Evolutionary conservation across 805 yeast species (phyloP).

Genomic region (Saturnispora galanensis): DNA sequence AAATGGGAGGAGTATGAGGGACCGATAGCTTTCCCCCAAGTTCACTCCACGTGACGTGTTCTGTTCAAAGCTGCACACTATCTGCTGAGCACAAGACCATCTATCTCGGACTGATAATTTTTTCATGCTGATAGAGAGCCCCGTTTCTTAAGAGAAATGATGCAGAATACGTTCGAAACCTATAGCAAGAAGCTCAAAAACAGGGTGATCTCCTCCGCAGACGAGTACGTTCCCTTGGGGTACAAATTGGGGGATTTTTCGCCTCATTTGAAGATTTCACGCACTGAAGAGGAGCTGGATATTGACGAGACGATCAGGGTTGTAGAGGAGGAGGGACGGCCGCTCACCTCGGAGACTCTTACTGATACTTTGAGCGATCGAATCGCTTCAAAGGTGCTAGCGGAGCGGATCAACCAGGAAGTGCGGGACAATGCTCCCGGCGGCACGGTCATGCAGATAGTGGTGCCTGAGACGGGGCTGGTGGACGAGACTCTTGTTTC

Average conservation of each 20-base stretch:
- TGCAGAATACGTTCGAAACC: conserved; percentile 1
- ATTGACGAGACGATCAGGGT: conserved; percentile 5
- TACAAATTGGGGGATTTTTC: conserved; percentile 13
- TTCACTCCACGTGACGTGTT: too few relatives aligned
- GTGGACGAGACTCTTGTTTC: conserved; percentile 6
- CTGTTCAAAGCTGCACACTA: too few relatives aligned
- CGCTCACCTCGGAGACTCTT: conserved; percentile 4
- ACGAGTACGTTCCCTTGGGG: conserved; percentile 13
- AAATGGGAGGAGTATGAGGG: not conserved
- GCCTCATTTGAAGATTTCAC: not conserved
- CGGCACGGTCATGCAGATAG: conserved; percentile 7
- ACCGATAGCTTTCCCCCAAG: not conserved
- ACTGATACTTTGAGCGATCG: conserved; percentile 2
- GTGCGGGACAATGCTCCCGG: not conserved
- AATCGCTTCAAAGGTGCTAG: not conserved
- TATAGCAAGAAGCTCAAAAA: conserved; percentile 7
- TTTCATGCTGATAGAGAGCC: not conserved
- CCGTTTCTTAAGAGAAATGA: not conserved
- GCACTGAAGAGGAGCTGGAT: not conserved
- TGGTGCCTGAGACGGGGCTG: conserved; percentile 1
- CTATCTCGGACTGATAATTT: too few relatives aligned
- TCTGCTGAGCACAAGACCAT: too few relatives aligned
- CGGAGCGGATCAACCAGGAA: conserved; percentile 6
- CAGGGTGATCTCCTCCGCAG: conserved; percentile 8
- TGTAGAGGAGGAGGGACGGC: conserved; percentile 1